A percentile compares a stretch with the other conserved stretches of the same genome.
Conservation (phyloP, 768 basidiomycete genomes). For the Kwoniella botswanensis region DNA sequence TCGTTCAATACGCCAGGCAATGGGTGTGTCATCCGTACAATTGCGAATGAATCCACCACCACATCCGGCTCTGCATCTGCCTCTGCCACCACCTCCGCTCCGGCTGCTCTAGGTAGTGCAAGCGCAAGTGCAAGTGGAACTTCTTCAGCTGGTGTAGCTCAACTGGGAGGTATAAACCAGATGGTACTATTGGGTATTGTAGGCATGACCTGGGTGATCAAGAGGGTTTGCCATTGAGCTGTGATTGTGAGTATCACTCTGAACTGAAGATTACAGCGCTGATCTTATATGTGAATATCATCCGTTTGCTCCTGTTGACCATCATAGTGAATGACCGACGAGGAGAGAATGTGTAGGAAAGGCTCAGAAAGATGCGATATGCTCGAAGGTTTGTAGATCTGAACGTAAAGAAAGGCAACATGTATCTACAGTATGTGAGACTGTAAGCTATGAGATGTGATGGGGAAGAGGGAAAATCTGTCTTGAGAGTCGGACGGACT, state of each 20-base stretch:
- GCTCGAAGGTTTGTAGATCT: too few relatives aligned
- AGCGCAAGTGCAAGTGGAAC: neutral
- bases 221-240: neutral
- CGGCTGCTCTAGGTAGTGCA: neutral
- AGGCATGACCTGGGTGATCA: neutral
- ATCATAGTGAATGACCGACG: too few relatives aligned
- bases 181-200: neutral
- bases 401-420: too few relatives aligned
- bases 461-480: too few relatives aligned
- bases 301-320: neutral
- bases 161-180: neutral
- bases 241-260: too few relatives aligned
- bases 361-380: too few relatives aligned
- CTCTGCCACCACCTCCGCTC: neutral
- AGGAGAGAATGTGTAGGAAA: too few relatives aligned
- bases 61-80: neutral
- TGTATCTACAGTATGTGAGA: too few relatives aligned
- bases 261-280: neutral
- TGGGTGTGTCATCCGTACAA: constrained; percentile 2
- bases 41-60: neutral
- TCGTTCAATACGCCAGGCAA: neutral
- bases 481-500: too few relatives aligned
- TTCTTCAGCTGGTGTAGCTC: neutral
- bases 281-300: neutral
- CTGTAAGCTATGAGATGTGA: too few relatives aligned